Base-by-base conservation (phyloP, 495 filamentous ascomycete species). In the Neurospora terricola region DNA sequence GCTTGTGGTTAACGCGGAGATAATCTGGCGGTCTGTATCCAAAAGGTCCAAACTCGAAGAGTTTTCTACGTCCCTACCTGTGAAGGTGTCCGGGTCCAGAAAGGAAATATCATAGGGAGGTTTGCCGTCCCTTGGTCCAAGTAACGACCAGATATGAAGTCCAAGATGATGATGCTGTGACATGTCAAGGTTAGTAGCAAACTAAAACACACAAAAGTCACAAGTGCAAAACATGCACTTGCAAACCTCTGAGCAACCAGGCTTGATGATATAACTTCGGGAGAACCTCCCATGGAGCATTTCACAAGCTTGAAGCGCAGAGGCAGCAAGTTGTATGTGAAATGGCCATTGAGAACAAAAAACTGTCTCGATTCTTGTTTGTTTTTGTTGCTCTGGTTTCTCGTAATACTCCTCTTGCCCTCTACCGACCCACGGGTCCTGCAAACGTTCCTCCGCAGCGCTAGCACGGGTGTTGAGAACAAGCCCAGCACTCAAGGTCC, bases 1-100 rank as follows among this genome's bases (percentile, higher is more conserved):
- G 70, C 54, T 80, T 75, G 80, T 81, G 84, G 90, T 87, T 88
- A 86, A 87, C 85, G 88, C 87, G 90, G 89, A 91, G 90, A 94
- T 93, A 91, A 84, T 82, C 83, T 88, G 85, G 89, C 88, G 88
- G 82, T 78, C 34, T 34, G 4, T 34, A 34, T 34, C 34, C 34
- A 34, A 34, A 34, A 5, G 34, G 71, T 23, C 23, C 23, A 69
- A 43, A 72, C 42, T 42, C 39, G 70, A 40, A 2, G 38, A 18
- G 34, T 70, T 23, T 45, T 54, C 14, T 66, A 66, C 27, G 39
- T 71, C 37, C 68, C 69, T 75, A 74, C 70, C 70, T 43, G 27
- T 14, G 23, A 8, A 62, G 43, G 45, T 42, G 40, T 54, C 21
- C 37, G 3, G 6, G 23, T 38, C 42, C 77, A 76, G 70, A 75